A percentile compares a stretch with the other conserved stretches of the same genome.
Conservation (phyloP, 2,329 filamentous ascomycete species). For the Fusarium dlaminii region DNA sequence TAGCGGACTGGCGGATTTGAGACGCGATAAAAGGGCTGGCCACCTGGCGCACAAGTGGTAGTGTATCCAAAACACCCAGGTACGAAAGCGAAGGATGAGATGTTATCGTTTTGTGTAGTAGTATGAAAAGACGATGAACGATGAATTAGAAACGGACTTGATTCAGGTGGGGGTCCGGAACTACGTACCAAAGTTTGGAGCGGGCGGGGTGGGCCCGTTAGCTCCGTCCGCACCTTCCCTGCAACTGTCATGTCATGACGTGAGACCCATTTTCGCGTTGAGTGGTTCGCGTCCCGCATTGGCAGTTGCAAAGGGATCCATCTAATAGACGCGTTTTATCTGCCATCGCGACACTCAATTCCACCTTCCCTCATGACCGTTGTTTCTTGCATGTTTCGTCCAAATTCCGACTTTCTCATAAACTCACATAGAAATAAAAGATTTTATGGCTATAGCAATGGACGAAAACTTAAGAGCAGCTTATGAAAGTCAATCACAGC, state of each 20-base stretch:
- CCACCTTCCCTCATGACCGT: constrained; percentile 7
- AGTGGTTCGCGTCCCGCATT: constrained; percentile 37
- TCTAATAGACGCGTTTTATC: constrained; percentile 26
- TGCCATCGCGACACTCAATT: constrained; percentile 29
- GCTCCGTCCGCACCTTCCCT: constrained; percentile 4
- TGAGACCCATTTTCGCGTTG: constrained; percentile 36
- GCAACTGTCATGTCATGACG: constrained; percentile 32
- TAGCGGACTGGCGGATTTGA: not conserved
- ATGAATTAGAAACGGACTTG: constrained; percentile 3
- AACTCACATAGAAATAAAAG: not conserved
- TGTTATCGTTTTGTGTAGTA: not conserved
- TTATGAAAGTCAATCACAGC: constrained; percentile 61
- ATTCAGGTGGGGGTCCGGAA: not conserved
- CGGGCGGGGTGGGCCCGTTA: constrained; percentile 17
- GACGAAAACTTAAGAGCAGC: constrained; percentile 54
- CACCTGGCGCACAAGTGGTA: not conserved
- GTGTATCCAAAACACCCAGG: not conserved
- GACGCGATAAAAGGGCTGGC: not conserved
- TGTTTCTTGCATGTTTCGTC: not conserved
- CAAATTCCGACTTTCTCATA: not conserved
- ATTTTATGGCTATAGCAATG: constrained; percentile 49
- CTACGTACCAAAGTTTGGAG: not conserved
- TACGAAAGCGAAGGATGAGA: not conserved
- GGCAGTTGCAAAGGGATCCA: not conserved
- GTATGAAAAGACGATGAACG: not conserved